Conservation (phyloP, 1,139 yeast species). For the Tardiomyces digboiensis region DNA sequence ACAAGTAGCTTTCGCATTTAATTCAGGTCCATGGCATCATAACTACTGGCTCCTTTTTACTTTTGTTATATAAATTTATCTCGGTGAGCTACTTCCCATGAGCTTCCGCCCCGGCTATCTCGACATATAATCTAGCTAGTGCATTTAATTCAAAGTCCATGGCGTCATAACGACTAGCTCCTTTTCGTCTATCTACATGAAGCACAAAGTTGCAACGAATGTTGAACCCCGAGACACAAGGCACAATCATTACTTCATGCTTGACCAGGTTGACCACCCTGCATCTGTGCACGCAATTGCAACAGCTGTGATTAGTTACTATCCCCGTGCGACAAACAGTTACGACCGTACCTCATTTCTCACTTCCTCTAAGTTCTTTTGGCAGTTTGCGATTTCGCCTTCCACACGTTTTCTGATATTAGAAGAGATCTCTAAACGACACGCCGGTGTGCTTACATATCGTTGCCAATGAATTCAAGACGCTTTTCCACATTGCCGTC, state of each 20-base stretch:
- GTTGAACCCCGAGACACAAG: no score
- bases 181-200: no score
- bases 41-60: no score
- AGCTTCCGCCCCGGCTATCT: slow-evolving; percentile 83
- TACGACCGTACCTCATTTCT: slow-evolving; percentile 16
- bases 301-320: slow-evolving; percentile 8
- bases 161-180: no score
- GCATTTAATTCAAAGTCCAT: no score
- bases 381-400: slow-evolving; percentile 22
- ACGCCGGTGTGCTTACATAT: slow-evolving; percentile 36
- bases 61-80: no score
- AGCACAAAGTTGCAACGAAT: no score
- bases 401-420: slow-evolving; percentile 24
- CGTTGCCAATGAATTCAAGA: slow-evolving; percentile 73
- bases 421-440: neutral
- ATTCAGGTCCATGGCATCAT: no score
- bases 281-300: slow-evolving; percentile 16
- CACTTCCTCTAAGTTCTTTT: slow-evolving; percentile 23
- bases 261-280: slow-evolving; percentile 3
- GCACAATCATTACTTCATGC: no score
- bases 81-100: slow-evolving; percentile 62
- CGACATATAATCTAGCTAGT: no score
- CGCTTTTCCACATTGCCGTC: slow-evolving; percentile 76
- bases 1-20: no score
- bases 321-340: neutral